These are phyloP conservation scores for Lactarius trivialis DNA, from an alignment of 768 basidiomycete genomes.

Conservation along the genomic window DNA sequence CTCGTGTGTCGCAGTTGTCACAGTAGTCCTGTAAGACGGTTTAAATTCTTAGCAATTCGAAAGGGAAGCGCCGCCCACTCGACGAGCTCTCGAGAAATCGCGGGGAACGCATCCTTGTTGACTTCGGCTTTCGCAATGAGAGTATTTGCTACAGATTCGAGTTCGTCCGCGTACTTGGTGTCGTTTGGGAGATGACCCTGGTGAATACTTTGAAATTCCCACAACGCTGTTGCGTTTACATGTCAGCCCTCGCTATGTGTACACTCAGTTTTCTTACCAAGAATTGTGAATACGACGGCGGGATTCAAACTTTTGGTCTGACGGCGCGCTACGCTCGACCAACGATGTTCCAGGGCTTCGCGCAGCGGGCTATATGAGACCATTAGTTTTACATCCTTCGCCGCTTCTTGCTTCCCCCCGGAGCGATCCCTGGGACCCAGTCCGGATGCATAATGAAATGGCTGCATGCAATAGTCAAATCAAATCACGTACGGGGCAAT, in stretches of 20 bases:
- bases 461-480: neutral
- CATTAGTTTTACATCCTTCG: constrained; percentile 55
- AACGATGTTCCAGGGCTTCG: constrained; percentile 59
- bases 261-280: constrained; percentile 42
- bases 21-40: constrained; percentile 45
- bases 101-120: constrained; percentile 56
- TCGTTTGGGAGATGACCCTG: constrained; percentile 51
- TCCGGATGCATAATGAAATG: constrained; percentile 8
- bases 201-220: constrained; percentile 70
- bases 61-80: constrained; percentile 40
- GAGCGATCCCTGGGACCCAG: constrained; percentile 50
- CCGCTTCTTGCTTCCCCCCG: constrained; percentile 43
- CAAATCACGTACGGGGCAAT: constrained; percentile 63
- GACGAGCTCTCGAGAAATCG: constrained; percentile 52
- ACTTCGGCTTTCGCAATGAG: constrained; percentile 58
- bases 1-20: constrained; percentile 68
- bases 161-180: constrained; percentile 42
- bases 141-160: constrained; percentile 57
- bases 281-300: constrained; percentile 57
- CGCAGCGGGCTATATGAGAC: constrained; percentile 59
- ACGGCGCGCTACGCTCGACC: constrained; percentile 61
- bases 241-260: constrained; percentile 1
- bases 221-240: constrained; percentile 48
- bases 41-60: neutral
- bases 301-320: constrained; percentile 85